These are phyloP conservation scores for Elongisporangium senticosum DNA, from an alignment of 352 stramenopile genomes.

Conservation along the genomic window DNA sequence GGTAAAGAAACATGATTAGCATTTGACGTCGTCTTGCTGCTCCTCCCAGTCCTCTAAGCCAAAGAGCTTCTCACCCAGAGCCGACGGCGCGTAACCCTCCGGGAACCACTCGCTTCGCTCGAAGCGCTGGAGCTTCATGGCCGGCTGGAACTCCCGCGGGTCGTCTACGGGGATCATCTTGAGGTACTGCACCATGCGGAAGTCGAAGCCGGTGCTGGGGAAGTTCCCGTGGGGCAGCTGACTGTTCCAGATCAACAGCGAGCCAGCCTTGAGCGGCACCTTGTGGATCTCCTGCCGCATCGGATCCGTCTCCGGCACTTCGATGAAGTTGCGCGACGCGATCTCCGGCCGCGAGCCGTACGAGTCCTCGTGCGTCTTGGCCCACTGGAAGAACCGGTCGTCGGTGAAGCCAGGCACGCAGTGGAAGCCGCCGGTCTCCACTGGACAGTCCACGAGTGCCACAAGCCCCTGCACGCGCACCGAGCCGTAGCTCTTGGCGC, in stretches of 20 bases:
- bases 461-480: conserved; percentile 39
- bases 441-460: conserved; percentile 32
- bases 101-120: conserved; percentile 32
- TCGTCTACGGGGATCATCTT: conserved; percentile 43
- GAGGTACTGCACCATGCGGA: conserved; percentile 51
- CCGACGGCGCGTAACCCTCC: conserved; percentile 21
- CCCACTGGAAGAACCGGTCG: conserved; percentile 42
- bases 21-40: conserved; percentile 6
- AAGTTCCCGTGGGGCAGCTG: conserved; percentile 43
- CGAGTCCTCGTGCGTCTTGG: conserved; percentile 16
- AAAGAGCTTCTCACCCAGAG: conserved; percentile 28
- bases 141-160: conserved; percentile 28
- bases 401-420: conserved; percentile 42
- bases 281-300: conserved; percentile 29
- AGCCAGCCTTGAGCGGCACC: conserved; percentile 37
- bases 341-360: conserved; percentile 30
- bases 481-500: conserved; percentile 28
- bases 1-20: conserved; percentile 23
- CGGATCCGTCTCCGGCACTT: conserved; percentile 32
- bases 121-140: conserved; percentile 31
- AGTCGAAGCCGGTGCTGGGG: conserved; percentile 34
- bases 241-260: conserved; percentile 45
- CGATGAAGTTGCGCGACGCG: conserved; percentile 35
- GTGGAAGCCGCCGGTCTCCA: conserved; percentile 40
- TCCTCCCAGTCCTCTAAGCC: conserved; percentile 27